Evolutionary conservation across 2,329 filamentous ascomycete genomes (phyloP), one percentile per base, ranked within the genome.

Genomic region (Fusarium abutilonis): DNA sequence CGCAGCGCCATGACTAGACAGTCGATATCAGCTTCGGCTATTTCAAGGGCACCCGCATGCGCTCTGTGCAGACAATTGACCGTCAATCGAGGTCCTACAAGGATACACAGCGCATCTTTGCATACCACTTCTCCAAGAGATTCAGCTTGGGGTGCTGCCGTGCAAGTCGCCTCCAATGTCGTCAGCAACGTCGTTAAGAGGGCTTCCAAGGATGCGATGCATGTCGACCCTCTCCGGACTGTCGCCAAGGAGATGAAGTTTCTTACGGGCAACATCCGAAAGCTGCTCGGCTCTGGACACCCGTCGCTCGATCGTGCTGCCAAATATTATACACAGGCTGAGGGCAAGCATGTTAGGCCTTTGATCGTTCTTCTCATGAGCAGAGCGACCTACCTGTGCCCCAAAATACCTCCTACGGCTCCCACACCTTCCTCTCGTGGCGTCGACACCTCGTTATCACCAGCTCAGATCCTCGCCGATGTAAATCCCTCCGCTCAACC

Each of bases 171-270:
- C 34, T 83, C 90, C 66, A 89, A 89, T 74, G 84, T 93, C 58
- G 88, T 93, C 66, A 84, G 83, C 67, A 89, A 89, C 73, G 86
- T 85, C 40, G 82, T 89, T 60, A 84, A 85, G 67, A 82, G 85
- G 67, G 81, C 86, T 52, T 81, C 85, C 61, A 86, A 87, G 67
- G 82, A 82, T 67, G 84, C 86, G 56, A 86, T 96, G 79, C 86
- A 88, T 60, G 86, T 97, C 71, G 94, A 98, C 75, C 94, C 94
- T 31, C 84, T 98, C 72, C 87, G 91, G 61, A 90, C 92, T 31
- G 93, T 98, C 31, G 94, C 92, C 62, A 96, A 97, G 79, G 94
- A 98, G 82, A 92, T 99, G 88, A 95, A 96, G 78, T 96, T 93
- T 70, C 80, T 98, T 72, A 97, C 91, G 10, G 93, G 93, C 51